Evolutionary conservation across 225 moss, liverwort and hornwort species (phyloP).

Genomic region (Rhytidiadelphus loreus): DNA sequence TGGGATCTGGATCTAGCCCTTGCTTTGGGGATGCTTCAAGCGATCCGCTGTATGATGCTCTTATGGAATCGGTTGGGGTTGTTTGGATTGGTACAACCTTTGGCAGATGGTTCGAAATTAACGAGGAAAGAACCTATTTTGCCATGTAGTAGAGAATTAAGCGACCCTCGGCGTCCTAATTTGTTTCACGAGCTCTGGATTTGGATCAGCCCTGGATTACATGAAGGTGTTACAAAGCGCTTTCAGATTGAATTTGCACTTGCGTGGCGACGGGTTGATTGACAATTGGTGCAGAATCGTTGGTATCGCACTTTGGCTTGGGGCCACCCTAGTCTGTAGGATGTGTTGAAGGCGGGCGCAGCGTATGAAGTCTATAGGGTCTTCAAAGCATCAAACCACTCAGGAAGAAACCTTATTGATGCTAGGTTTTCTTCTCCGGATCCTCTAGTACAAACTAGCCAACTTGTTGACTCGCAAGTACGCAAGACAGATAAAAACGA

Average conservation of each 20-base stretch:
- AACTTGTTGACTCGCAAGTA: background rate
- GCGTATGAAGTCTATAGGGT: background rate
- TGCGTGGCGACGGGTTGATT: background rate
- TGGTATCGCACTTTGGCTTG: background rate
- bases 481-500: background rate
- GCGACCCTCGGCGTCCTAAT: background rate
- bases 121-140: background rate
- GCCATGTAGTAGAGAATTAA: background rate
- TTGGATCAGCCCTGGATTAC: background rate
- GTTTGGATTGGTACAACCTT: background rate
- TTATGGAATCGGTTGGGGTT: background rate
- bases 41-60: background rate
- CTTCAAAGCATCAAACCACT: background rate
- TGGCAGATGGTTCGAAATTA: background rate
- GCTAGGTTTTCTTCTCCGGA: background rate
- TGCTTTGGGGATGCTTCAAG: background rate
- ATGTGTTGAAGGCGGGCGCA: background rate
- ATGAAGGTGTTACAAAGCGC: too few species aligned
- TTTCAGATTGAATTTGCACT: background rate
- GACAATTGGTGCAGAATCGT: background rate
- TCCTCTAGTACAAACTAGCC: background rate
- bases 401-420: background rate
- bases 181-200: background rate
- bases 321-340: background rate
- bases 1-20: conserved; percentile 5